These are phyloP conservation scores for Dendrocalamus sinicus DNA, from an alignment of 176 grass and related monocot species.

Conservation along the genomic window DNA sequence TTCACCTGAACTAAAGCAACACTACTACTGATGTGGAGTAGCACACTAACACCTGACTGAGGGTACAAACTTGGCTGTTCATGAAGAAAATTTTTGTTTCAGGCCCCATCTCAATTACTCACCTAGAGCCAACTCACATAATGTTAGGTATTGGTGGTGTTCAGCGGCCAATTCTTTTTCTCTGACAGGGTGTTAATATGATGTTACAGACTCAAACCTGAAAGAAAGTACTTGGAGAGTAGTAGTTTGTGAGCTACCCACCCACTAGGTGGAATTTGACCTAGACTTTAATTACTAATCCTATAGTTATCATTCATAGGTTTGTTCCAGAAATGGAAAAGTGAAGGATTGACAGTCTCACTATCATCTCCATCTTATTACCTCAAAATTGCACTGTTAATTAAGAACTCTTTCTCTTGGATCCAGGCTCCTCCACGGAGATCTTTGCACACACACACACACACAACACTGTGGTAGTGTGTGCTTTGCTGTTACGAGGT, in stretches of 20 bases:
- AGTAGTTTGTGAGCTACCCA: neutral
- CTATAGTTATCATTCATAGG: neutral
- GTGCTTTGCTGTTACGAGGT: conserved; percentile 14
- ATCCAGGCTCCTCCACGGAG: neutral
- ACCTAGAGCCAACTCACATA: conserved; percentile 18
- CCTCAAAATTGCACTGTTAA: neutral
- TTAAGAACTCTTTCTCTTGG: neutral
- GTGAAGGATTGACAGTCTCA: neutral
- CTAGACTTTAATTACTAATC: neutral
- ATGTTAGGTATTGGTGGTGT: conserved; percentile 27
- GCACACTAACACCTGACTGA: neutral
- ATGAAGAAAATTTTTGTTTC: conserved; percentile 12
- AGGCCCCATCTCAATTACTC: conserved; percentile 38
- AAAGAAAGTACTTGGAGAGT: neutral
- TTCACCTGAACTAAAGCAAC: conserved; percentile 23
- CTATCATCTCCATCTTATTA: neutral
- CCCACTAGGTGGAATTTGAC: conserved; percentile 3
- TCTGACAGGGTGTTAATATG: conserved; percentile 10
- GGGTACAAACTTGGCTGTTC: conserved; percentile 25
- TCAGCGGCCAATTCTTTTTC: neutral
- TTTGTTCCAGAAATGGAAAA: conserved; percentile 1
- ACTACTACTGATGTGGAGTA: neutral
- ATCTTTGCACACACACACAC: neutral
- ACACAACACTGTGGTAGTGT: neutral
- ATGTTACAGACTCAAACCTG: neutral